Evolutionary conservation across 2,329 filamentous ascomycete species (phyloP), one percentile per base, ranked within the genome.

Genomic region (Sporothrix brasiliensis): DNA sequence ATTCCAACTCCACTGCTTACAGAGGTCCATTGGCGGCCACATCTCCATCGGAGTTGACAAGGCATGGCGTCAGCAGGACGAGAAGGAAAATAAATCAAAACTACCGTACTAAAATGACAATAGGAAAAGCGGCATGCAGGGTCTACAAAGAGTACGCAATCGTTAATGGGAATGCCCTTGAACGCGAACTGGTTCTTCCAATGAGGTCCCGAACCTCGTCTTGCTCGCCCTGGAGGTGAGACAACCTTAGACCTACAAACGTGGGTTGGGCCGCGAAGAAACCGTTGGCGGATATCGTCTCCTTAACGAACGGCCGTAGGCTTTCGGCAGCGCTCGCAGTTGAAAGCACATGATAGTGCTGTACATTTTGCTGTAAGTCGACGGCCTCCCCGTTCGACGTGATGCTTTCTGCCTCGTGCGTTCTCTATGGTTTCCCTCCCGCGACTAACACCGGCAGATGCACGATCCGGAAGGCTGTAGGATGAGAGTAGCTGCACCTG

Each of bases 161-260:
- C 11, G 41, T 19, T 39, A 61, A 44, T 61, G 34, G 56, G 56
- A 44, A 24, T 21, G 56, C 44, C 56, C 56, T 41, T 44, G 56
- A n/a, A 61, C 24, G 34, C 27, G 34, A 14, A 44, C 10, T 10
- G n/a, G 53, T 6, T 24, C 56, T 61, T 44, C 56, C 39, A 61
- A 61, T 61, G 34, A 21, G n/a, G 10, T 14, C 4, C 9, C 39
- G 4, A 7, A 44, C 56, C n/a, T 61, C n/a, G 56, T 41, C 56
- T 44, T 2, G 56, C 39, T 61, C 34, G n/a, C 58, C 58, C 39
- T 63, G 21, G 39, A 63, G 39, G 39, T 47, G 58, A 63, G 58
- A 63, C 58, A 47, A n/a, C 5, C 39, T n/a, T 27, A 63, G 58
- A 47, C 39, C 21, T 21, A 27, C 58, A 63, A 63, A 39, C 58